Conservation (phyloP, 768 basidiomycete genomes). For the Kwoniella sp. region DNA sequence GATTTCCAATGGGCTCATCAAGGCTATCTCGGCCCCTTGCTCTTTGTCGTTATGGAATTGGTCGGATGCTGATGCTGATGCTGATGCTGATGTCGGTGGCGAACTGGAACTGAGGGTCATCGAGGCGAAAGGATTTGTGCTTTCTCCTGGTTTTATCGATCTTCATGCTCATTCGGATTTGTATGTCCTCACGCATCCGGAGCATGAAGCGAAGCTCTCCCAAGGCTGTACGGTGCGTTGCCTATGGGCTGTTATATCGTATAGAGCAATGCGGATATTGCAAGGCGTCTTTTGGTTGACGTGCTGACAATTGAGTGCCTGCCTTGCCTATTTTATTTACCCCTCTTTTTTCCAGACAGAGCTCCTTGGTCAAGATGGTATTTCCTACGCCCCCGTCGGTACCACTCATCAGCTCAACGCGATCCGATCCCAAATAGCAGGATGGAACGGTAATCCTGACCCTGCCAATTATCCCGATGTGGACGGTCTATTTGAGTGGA, state of each 20-base stretch:
- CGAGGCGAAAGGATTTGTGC: constrained; percentile 28
- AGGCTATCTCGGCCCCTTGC: constrained; percentile 18
- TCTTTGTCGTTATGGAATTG: not conserved
- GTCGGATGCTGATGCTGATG: no score
- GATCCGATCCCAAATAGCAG: constrained; percentile 51
- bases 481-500: constrained; percentile 48
- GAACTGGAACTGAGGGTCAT: constrained; percentile 10
- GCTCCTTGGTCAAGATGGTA: constrained; percentile 54
- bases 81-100: no score
- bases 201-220: constrained; percentile 48
- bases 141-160: constrained; percentile 54
- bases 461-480: constrained; percentile 38
- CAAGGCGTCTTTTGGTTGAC: no score
- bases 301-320: no score
- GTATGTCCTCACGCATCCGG: constrained; percentile 48
- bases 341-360: constrained; percentile 36
- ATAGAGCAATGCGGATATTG: no score
- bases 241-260: no score
- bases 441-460: constrained; percentile 52
- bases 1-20: constrained; percentile 36
- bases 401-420: constrained; percentile 24
- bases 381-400: constrained; percentile 47
- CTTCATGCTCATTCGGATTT: constrained; percentile 54
- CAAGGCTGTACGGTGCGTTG: constrained; percentile 53
- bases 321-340: no score